Evolutionary conservation across 2,329 filamentous ascomycete genomes (phyloP), one percentile per base, ranked within the genome.

Genomic region (Phoma herbarum): DNA sequence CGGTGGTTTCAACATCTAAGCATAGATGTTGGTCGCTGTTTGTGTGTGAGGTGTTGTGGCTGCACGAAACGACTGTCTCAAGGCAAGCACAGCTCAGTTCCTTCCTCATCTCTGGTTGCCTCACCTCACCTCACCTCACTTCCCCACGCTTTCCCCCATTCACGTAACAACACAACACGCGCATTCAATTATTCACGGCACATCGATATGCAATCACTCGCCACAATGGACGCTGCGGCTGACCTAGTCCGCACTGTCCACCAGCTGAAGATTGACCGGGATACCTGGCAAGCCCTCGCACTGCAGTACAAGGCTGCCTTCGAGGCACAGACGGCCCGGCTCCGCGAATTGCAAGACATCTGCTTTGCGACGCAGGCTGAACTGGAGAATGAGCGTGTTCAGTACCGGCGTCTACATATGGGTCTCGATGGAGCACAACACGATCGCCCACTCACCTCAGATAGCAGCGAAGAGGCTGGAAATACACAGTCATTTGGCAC

Each of bases 1-100:
- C 66, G 82, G 82, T 42, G 83, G 83, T 14, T 88, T 86, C 73
- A 85, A 81, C 44, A 78, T 81, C 12, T 76, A 63, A 75, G 12
- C 23, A 16, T 22, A 22, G 23, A 22, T 14, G 8, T n/a, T 18
- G 29, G 11, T 16, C 16, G 10, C 10, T 8, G 14, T 26, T 26
- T 31, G 22, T 41, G 18, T 31, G 28, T 7, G 20, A 37, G 28
- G 5, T 20, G 2, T 42, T 16, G 25, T 25, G 25, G 23, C 25
- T 55, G 33, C 18, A 11, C 26, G 28, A 23, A 31, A 45, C 33
- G 7, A 20, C 52, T 35, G 44, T 25, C 16, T 39, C 7, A 12
- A 43, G 31, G 56, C 39, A 59, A 29, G 23, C 16, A 26, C 45
- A 28, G 25, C 16, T 12, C 23, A 28, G 56, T 28, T 49, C 55